These are phyloP conservation scores for Eutrema yunnanense DNA, from an alignment of 345 rosid species.

Conservation along the genomic window DNA sequence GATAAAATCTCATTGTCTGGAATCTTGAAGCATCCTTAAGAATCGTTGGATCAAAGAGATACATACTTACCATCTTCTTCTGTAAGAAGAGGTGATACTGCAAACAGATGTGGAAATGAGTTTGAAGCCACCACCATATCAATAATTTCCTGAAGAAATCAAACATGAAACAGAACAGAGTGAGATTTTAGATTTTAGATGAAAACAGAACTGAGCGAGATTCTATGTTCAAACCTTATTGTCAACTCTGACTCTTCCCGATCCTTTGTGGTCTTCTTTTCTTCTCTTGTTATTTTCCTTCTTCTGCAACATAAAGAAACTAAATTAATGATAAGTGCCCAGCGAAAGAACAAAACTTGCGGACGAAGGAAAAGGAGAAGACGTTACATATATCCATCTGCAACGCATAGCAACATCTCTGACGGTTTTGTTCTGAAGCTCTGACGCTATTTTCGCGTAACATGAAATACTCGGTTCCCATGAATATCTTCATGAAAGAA, in stretches of 20 bases:
- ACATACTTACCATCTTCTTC: conserved; percentile 4
- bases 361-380: not conserved
- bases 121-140: conserved; percentile 14
- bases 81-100: no score
- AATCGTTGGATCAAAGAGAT: no score
- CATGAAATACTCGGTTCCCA: conserved; percentile 33
- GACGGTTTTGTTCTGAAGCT: conserved; percentile 48
- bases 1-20: not conserved
- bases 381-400: conserved; percentile 58
- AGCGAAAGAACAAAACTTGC: not conserved
- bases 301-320: conserved; percentile 32
- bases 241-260: conserved; percentile 48
- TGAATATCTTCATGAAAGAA: conserved; percentile 37
- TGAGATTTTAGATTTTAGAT: not conserved
- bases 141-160: conserved; percentile 4
- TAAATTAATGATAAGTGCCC: no score
- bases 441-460: conserved; percentile 62
- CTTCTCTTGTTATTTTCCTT: conserved; percentile 68
- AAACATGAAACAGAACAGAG: not conserved
- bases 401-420: conserved; percentile 82
- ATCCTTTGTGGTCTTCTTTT: conserved; percentile 48
- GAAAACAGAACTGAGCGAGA: not conserved
- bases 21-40: no score
- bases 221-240: conserved; percentile 40
- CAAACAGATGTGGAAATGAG: not conserved